phyloP scores from a whole-genome alignment of 768 basidiomycete species.

The Lactifluus rugatus region DNA sequence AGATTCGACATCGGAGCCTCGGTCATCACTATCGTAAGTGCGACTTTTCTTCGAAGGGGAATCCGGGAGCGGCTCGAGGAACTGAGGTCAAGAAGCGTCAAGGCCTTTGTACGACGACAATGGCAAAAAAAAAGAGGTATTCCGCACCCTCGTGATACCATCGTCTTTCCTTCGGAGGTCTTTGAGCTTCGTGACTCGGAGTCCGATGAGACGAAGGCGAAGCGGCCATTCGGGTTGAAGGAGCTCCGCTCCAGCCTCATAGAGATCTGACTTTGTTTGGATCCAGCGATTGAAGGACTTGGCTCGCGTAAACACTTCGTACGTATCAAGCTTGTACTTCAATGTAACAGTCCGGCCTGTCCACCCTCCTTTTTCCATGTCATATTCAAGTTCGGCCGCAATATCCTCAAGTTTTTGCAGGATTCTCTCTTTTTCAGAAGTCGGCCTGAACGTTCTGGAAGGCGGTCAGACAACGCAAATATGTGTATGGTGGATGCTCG shows the following conservation, averaged over 20 bases:
- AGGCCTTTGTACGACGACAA: background rate
- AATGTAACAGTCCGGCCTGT: constrained; percentile 82
- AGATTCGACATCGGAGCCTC: constrained; percentile 39
- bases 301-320: constrained; percentile 79
- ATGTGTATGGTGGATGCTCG: background rate
- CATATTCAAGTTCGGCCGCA: constrained; percentile 69
- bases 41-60: constrained; percentile 35
- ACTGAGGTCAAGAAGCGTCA: constrained; percentile 32
- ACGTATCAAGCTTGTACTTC: constrained; percentile 89
- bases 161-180: constrained; percentile 51
- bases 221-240: constrained; percentile 73
- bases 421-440: constrained; percentile 56
- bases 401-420: constrained; percentile 72
- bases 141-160: constrained; percentile 58
- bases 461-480: background rate
- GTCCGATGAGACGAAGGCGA: constrained; percentile 74
- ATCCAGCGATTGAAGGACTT: constrained; percentile 72
- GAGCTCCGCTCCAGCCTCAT: constrained; percentile 73
- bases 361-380: constrained; percentile 75
- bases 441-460: constrained; percentile 64
- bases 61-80: constrained; percentile 38
- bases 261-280: constrained; percentile 63
- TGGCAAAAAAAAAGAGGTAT: background rate
- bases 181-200: constrained; percentile 81
- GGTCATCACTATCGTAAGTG: constrained; percentile 19